Base-by-base conservation (phyloP, 106 monocot genomes). In the Dendrobium chrysotoxum region DNA sequence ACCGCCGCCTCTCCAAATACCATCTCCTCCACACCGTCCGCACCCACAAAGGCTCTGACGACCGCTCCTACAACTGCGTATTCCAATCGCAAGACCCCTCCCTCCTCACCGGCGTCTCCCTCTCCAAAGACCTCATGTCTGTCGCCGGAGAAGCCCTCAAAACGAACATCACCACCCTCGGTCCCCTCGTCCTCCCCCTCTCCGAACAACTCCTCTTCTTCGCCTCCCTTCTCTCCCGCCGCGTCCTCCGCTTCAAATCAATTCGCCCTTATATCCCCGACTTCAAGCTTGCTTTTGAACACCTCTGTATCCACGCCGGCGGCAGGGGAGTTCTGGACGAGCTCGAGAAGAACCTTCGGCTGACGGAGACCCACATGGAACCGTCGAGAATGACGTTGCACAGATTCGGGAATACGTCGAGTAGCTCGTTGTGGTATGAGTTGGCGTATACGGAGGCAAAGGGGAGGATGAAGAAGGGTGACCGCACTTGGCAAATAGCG, bases 281-380 rank as follows among this genome's bases (percentile, higher is more conserved):
- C 77, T 93, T 93, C 83, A 89, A 91, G 81, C 79, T 91, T 20
- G 91, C 91, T 6, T 91, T 91, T 70, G 91, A 93, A 79, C 93
- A 93, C 78, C 91, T 91, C 84, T 93, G 86, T 77, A 80, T 83
- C 61, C 83, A 86, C 54, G 83, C 86, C 40, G 88, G 91, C 0
- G 88, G 91, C 18, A 45, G 88, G 20, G 88, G 85, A 3, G 91
- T 91, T n/a, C 80, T 91, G 1, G 91, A 91, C 38, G 86, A 88
- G 82, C 53, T 91, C 53, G 86, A 91, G 86, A 88, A 83, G 81
- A 88, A 79, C 54, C 79, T 91, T 18, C 38, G 76, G 76, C 53
- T 86, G 21, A 68, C 67, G 2, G 75, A 75, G 28, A 76, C 70
- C 71, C 86, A 86, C n/a, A 80, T 86, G 77, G 86, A 86, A 72